Evolutionary conservation across 805 yeast species (phyloP).

Genomic region (Pichia paraexigua): DNA sequence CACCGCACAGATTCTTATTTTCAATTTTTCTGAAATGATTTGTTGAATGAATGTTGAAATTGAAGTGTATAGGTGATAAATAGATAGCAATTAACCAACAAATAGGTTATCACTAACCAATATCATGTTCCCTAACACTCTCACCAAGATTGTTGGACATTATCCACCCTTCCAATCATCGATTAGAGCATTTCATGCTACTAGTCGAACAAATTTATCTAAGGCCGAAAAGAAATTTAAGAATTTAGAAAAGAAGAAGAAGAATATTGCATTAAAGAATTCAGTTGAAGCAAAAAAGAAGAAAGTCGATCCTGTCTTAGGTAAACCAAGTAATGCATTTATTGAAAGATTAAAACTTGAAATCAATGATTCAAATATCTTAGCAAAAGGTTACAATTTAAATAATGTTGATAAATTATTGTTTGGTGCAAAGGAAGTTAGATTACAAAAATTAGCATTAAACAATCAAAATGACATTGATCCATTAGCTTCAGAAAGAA

Average conservation of each 20-base stretch:
- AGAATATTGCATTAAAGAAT: constrained; percentile 22
- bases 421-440: constrained; percentile 68
- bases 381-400: constrained; percentile 51
- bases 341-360: constrained; percentile 59
- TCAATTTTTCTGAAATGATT: not conserved
- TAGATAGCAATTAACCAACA: not conserved
- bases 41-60: not conserved
- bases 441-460: constrained; percentile 30
- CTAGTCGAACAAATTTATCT: constrained; percentile 6
- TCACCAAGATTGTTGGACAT: not conserved
- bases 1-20: constrained; percentile 3
- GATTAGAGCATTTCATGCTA: constrained; percentile 2
- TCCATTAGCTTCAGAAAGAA: constrained; percentile 14
- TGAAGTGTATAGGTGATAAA: not conserved
- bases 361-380: constrained; percentile 54
- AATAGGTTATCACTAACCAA: not conserved
- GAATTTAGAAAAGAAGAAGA: constrained; percentile 21
- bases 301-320: constrained; percentile 78
- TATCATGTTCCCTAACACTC: not conserved
- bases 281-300: constrained; percentile 19
- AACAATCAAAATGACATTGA: constrained; percentile 2
- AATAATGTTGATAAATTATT: constrained; percentile 68
- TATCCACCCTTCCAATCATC: not conserved
- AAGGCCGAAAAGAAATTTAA: constrained; percentile 12
- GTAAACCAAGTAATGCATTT: constrained; percentile 59